Conservation (phyloP, 768 basidiomycete species). For the Calocybe indica region DNA sequence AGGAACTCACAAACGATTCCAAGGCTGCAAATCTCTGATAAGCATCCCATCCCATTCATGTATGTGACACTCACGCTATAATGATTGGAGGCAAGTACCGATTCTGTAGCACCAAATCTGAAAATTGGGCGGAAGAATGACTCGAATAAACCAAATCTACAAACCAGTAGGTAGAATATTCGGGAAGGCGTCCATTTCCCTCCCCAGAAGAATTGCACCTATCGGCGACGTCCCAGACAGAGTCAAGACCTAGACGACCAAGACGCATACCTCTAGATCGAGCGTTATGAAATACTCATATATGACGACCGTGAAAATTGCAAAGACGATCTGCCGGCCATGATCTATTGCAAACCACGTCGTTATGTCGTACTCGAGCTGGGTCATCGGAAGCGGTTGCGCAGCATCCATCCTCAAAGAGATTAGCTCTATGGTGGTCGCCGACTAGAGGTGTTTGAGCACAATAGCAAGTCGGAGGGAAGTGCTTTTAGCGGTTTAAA, state of each 20-base stretch:
- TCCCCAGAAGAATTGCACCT: constrained; percentile 10
- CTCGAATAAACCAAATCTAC: background rate
- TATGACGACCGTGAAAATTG: constrained; percentile 4
- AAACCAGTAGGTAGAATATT: constrained; percentile 7
- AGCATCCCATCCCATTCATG: too few species aligned
- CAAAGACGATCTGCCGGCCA: constrained; percentile 7
- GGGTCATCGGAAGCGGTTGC: too few species aligned
- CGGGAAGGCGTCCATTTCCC: constrained; percentile 10
- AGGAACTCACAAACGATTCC: constrained; percentile 5
- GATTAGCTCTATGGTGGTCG: too few species aligned
- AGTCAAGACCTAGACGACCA: background rate
- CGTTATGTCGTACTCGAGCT: background rate
- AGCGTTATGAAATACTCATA: constrained; percentile 11
- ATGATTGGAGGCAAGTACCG: constrained; percentile 9
- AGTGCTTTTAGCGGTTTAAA: too few species aligned
- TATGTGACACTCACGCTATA: constrained; percentile 3
- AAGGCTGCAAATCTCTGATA: background rate
- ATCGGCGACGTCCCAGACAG: background rate
- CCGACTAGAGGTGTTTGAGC: too few species aligned
- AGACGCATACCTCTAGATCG: constrained; percentile 5
- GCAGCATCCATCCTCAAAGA: too few species aligned
- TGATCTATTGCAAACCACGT: constrained; percentile 8
- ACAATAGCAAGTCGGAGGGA: too few species aligned
- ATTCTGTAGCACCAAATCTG: constrained; percentile 1
- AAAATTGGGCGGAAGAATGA: background rate